Conservation (phyloP, 106 monocot genomes). For the Ottelia alismoides region DNA sequence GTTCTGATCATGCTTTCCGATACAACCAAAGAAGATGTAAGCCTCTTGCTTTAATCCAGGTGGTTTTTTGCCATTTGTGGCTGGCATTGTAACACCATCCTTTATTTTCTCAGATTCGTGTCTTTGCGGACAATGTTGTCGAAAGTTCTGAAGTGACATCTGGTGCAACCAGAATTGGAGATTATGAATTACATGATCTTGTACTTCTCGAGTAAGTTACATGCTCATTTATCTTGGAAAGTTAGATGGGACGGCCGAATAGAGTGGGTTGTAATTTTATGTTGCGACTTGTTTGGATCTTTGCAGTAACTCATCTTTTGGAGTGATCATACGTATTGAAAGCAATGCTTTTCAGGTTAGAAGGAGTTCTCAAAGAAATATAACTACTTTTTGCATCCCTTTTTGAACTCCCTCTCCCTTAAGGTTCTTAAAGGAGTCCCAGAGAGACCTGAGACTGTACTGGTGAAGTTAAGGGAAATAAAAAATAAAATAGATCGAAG, state of each 20-base stretch:
- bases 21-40: slow-evolving; percentile 90
- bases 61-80: too few species aligned
- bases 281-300: too few species aligned
- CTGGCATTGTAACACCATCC: too few species aligned
- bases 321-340: slow-evolving; percentile 90
- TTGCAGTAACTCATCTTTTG: slow-evolving; percentile 84
- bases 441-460: slow-evolving; percentile 85
- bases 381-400: too few species aligned
- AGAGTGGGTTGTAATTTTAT: too few species aligned
- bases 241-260: too few species aligned
- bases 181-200: slow-evolving; percentile 95
- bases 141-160: slow-evolving; percentile 96
- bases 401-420: too few species aligned
- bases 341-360: slow-evolving; percentile 85
- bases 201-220: slow-evolving; percentile 82
- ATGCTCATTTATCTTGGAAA: too few species aligned
- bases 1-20: slow-evolving; percentile 86
- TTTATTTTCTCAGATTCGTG: slow-evolving; percentile 58
- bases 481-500: slow-evolving; percentile 77
- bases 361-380: too few species aligned
- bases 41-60: too few species aligned
- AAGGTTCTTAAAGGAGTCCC: slow-evolving; percentile 96
- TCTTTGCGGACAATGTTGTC: slow-evolving; percentile 98
- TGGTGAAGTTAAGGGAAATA: slow-evolving; percentile 86
- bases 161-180: slow-evolving; percentile 79